Conservation (phyloP, 208 protist genomes). For the Cochliopodium minus region DNA sequence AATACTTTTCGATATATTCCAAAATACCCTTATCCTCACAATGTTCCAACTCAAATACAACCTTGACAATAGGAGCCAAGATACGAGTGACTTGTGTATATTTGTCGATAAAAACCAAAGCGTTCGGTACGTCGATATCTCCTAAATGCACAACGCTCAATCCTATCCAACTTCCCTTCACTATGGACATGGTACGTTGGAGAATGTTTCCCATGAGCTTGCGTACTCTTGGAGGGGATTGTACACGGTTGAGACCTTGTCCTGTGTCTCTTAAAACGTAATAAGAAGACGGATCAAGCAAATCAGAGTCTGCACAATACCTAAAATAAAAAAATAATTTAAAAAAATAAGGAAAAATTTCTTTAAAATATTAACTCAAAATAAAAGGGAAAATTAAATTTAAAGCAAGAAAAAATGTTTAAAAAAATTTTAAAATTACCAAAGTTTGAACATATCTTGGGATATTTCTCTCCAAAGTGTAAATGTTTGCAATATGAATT, state of each 20-base stretch:
- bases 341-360: too few species aligned
- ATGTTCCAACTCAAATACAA: background rate
- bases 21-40: background rate
- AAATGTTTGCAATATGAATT: slow-evolving; percentile 81
- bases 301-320: slow-evolving; percentile 71
- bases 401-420: too few species aligned
- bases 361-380: too few species aligned
- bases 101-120: slow-evolving; percentile 92
- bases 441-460: slow-evolving; percentile 69
- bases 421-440: too few species aligned
- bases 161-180: slow-evolving; percentile 71
- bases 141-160: slow-evolving; percentile 86
- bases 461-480: slow-evolving; percentile 77
- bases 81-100: slow-evolving; percentile 58
- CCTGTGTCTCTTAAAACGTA: slow-evolving; percentile 69
- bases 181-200: slow-evolving; percentile 39
- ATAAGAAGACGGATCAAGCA: slow-evolving; percentile 44
- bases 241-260: slow-evolving; percentile 81
- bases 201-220: slow-evolving; percentile 55
- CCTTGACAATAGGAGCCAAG: background rate
- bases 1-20: background rate
- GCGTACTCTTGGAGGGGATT: slow-evolving; percentile 56
- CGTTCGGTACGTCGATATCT: slow-evolving; percentile 87
- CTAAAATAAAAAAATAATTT: slow-evolving; percentile 63
- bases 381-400: too few species aligned